These are phyloP conservation scores for Nicotiana undulata DNA, from an alignment of 257 asterid species.

Conservation along the genomic window DNA sequence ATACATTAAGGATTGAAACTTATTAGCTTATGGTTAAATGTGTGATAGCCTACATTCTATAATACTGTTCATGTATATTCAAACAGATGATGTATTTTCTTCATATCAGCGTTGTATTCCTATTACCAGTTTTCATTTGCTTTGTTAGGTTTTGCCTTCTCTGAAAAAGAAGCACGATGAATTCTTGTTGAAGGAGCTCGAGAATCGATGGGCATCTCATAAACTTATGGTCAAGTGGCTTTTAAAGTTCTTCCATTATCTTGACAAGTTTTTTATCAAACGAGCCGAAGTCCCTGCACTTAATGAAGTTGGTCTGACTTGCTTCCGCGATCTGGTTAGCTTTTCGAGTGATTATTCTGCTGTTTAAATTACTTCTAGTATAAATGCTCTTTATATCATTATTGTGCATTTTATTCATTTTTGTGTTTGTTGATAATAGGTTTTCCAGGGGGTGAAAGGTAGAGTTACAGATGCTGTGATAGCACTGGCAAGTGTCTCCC, in stretches of 20 bases:
- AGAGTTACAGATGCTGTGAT: slow-evolving; percentile 16
- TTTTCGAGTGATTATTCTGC: neutral
- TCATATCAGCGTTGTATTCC: too few relatives aligned
- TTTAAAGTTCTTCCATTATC: slow-evolving; percentile 41
- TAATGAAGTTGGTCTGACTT: slow-evolving; percentile 29
- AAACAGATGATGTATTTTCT: too few relatives aligned
- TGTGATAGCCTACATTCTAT: too few relatives aligned
- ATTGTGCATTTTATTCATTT: neutral
- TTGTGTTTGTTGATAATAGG: slow-evolving; percentile 20
- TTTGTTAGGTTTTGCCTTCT: slow-evolving; percentile 37
- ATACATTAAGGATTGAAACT: neutral
- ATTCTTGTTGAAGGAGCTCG: slow-evolving; percentile 47
- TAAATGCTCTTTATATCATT: neutral
- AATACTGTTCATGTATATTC: too few relatives aligned
- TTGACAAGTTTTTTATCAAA: slow-evolving; percentile 38
- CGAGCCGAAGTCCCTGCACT: slow-evolving; percentile 32
- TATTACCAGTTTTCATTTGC: neutral
- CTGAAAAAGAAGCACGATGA: slow-evolving; percentile 38
- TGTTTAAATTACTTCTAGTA: neutral
- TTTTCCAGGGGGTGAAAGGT: slow-evolving; percentile 24
- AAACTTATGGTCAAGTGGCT: slow-evolving; percentile 53
- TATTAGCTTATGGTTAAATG: too few relatives aligned
- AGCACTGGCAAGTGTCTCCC: slow-evolving; percentile 2
- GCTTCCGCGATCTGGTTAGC: slow-evolving; percentile 37
- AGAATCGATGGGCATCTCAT: slow-evolving; percentile 40